Conservation (phyloP, 495 filamentous ascomycete species). For the Geopyxis carbonaria region DNA sequence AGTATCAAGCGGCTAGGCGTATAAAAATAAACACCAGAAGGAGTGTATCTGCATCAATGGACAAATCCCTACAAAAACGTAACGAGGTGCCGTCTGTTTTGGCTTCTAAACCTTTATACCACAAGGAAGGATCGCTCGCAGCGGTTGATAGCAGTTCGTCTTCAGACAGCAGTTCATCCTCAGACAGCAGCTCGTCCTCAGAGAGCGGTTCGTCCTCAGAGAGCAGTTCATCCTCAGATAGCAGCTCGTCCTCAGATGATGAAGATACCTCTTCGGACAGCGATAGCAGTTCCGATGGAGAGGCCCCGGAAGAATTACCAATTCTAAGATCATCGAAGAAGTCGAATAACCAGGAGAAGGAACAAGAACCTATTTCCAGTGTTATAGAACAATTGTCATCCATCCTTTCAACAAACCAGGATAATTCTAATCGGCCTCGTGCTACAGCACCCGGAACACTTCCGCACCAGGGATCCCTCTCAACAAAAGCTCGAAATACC, state of each 20-base stretch:
- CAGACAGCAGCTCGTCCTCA: not conserved
- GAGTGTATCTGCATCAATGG: no score
- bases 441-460: slow-evolving; percentile 16
- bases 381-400: no score
- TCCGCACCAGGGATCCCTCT: slow-evolving; percentile 9
- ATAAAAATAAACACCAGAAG: not conserved
- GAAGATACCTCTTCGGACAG: not conserved
- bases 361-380: slow-evolving; percentile 1
- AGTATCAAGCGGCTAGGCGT: no score
- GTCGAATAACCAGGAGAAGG: not conserved
- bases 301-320: slow-evolving; percentile 2
- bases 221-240: not conserved
- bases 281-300: not conserved
- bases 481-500: slow-evolving; percentile 16
- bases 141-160: not conserved
- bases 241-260: not conserved
- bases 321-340: slow-evolving; percentile 1
- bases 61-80: no score
- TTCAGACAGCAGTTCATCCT: not conserved
- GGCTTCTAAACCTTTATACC: not conserved
- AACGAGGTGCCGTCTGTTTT: slow-evolving; percentile 1
- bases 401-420: no score
- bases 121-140: slow-evolving; percentile 2
- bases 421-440: no score
- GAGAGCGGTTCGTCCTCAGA: not conserved